These are phyloP conservation scores for Eremothecium sinecaudum DNA, from an alignment of 1,139 yeast genomes.

Conservation along the genomic window DNA sequence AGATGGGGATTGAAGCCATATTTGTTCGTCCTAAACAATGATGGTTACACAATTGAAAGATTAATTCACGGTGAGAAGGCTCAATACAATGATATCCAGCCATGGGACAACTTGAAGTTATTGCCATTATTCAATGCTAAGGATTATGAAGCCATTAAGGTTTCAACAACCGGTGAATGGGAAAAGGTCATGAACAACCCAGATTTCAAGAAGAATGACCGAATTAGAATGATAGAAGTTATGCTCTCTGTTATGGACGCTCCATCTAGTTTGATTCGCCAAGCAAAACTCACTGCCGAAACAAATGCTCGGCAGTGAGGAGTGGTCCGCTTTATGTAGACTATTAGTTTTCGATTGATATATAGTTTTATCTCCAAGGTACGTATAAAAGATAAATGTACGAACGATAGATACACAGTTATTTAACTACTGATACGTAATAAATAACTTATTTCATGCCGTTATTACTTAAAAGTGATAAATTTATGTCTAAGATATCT, in stretches of 20 bases:
- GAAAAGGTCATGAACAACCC: slow-evolving; percentile 41
- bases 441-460: too few species aligned
- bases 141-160: slow-evolving; percentile 34
- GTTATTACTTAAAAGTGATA: too few species aligned
- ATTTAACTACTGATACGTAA: too few species aligned
- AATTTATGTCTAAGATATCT: too few species aligned
- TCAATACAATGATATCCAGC: slow-evolving; percentile 59
- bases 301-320: slow-evolving; percentile 33
- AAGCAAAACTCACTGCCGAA: slow-evolving; percentile 59
- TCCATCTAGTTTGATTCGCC: slow-evolving; percentile 51
- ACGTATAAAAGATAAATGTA: too few species aligned
- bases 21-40: slow-evolving; percentile 63
- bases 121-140: slow-evolving; percentile 57
- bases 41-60: slow-evolving; percentile 74
- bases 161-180: slow-evolving; percentile 50
- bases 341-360: neutral
- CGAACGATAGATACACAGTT: too few species aligned
- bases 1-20: slow-evolving; percentile 65
- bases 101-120: slow-evolving; percentile 59
- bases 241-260: slow-evolving; percentile 68
- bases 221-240: slow-evolving; percentile 60
- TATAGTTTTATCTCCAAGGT: neutral
- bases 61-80: slow-evolving; percentile 66
- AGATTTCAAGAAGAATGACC: slow-evolving; percentile 45
- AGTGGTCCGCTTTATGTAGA: neutral